These are phyloP conservation scores for Lumnitzera littorea DNA, from an alignment of 345 rosid genomes.

Conservation along the genomic window DNA sequence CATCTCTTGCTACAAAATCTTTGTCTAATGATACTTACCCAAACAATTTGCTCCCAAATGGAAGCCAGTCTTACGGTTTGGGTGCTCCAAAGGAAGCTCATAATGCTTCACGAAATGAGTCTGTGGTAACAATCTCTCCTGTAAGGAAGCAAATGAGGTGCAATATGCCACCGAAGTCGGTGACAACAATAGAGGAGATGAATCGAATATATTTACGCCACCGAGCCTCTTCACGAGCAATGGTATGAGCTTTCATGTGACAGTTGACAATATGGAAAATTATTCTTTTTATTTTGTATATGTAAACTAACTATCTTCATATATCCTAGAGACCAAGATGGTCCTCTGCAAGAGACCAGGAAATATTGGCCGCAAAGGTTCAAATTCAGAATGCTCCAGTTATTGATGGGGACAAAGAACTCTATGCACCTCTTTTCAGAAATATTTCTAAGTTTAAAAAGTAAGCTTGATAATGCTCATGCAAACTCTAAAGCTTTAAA, in stretches of 20 bases:
- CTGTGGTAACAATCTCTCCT: conserved; percentile 12
- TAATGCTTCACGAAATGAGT: conserved; percentile 17
- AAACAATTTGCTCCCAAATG: conserved; percentile 19
- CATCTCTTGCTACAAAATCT: conserved; percentile 10
- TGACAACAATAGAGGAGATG: conserved; percentile 67
- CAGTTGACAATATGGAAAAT: background rate
- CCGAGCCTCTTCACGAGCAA: conserved; percentile 59
- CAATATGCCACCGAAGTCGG: conserved; percentile 70
- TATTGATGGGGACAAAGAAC: conserved; percentile 37
- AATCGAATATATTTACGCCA: conserved; percentile 34
- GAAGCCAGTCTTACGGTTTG: conserved; percentile 14
- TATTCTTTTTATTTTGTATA: conserved; percentile 4
- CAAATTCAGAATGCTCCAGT: conserved; percentile 60
- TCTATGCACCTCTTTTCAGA: conserved; percentile 69
- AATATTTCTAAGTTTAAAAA: conserved; percentile 86
- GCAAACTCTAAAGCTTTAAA: background rate
- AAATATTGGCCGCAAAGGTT: conserved; percentile 52
- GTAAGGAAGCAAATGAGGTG: conserved; percentile 49
- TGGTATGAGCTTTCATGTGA: conserved; percentile 32
- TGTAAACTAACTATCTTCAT: conserved; percentile 7
- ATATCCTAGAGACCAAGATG: conserved; percentile 68
- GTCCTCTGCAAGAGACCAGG: conserved; percentile 65
- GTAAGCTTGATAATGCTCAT: conserved; percentile 16
- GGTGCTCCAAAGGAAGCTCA: conserved; percentile 8
- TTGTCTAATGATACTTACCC: conserved; percentile 5